Percentiles rank a stretch among this genome's conserved stretches.
Conservation (phyloP, 129 eudicot species). For the Saussurea involucrata region DNA sequence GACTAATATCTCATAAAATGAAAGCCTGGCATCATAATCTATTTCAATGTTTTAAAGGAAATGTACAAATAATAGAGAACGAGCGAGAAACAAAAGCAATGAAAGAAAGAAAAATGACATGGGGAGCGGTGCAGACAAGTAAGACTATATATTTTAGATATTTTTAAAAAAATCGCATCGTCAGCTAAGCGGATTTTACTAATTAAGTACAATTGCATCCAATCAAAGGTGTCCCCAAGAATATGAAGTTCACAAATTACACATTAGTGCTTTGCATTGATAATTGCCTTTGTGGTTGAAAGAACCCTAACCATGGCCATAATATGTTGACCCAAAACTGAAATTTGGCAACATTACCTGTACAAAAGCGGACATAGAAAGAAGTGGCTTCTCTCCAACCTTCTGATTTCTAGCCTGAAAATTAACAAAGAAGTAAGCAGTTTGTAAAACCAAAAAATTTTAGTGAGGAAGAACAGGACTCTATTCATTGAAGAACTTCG, state of each 20-base stretch:
- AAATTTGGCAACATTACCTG: constrained; percentile 51
- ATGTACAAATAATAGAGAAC: neutral
- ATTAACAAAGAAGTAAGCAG: constrained; percentile 1
- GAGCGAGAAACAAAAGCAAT: neutral
- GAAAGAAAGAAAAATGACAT: neutral
- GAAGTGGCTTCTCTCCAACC: constrained; percentile 91
- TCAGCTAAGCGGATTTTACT: constrained; percentile 6
- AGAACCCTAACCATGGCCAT: constrained; percentile 10
- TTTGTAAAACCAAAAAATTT: neutral
- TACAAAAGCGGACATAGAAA: constrained; percentile 73
- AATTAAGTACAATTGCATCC: neutral
- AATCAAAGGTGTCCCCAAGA: constrained; percentile 8
- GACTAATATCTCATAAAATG: constrained; percentile 1
- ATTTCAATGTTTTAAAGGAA: neutral
- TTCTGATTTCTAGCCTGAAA: constrained; percentile 90
- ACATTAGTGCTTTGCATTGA: neutral
- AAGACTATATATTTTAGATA: neutral
- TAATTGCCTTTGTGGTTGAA: neutral
- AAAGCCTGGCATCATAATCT: neutral
- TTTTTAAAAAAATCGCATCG: neutral
- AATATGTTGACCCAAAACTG: constrained; percentile 5
- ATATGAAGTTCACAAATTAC: neutral
- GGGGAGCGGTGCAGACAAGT: neutral
- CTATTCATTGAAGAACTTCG: neutral
- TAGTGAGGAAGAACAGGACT: neutral